Percentiles rank a stretch among this genome's conserved stretches.
Evolutionary conservation across 495 filamentous ascomycete species (phyloP).

Genomic region (Tirmania nivea): DNA sequence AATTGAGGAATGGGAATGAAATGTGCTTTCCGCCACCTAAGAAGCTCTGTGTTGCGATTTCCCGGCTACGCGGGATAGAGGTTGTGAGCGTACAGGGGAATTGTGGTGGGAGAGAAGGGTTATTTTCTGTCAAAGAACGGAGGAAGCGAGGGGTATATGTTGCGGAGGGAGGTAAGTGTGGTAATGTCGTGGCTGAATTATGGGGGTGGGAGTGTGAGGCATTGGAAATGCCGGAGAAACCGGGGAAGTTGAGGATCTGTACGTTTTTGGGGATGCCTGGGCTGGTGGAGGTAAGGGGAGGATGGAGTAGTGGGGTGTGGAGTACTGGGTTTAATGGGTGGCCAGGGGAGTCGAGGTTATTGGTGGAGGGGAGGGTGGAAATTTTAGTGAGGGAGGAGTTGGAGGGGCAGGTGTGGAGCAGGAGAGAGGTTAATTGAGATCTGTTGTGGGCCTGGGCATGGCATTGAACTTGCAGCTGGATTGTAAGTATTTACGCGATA

Average conservation of each 20-base stretch:
- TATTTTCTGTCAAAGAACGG: background rate
- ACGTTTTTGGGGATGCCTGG: background rate
- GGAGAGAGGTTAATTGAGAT: too few relatives aligned
- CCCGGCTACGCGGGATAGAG: background rate
- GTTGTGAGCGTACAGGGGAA: background rate
- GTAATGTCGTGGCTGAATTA: background rate
- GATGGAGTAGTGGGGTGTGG: too few relatives aligned
- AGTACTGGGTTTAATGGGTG: too few relatives aligned
- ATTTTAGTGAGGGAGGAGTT: too few relatives aligned
- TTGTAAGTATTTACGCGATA: too few relatives aligned
- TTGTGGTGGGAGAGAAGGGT: background rate
- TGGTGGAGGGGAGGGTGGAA: too few relatives aligned
- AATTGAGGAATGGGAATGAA: background rate
- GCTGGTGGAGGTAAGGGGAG: background rate
- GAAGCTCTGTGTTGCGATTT: background rate
- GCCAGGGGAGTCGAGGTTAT: too few relatives aligned
- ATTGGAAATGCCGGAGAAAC: background rate
- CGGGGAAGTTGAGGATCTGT: background rate
- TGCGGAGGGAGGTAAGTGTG: background rate
- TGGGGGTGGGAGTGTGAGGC: background rate
- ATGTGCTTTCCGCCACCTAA: background rate
- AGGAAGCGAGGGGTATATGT: background rate
- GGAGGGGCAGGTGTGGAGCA: too few relatives aligned
- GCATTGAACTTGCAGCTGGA: too few relatives aligned
- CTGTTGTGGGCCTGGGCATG: too few relatives aligned